Evolutionary conservation across 176 grass and related monocot species (phyloP).

Genomic region (Cymbopogon citratus): DNA sequence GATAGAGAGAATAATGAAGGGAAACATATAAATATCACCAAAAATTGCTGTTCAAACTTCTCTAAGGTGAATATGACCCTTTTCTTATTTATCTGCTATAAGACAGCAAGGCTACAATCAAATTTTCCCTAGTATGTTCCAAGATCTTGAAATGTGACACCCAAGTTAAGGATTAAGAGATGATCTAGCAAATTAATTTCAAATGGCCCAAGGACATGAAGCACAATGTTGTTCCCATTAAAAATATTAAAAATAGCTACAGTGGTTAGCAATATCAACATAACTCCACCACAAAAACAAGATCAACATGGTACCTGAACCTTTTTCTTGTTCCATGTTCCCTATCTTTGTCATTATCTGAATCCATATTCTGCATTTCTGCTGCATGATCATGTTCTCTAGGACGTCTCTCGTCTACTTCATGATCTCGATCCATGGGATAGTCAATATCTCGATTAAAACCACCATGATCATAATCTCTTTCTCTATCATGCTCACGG

Average conservation of each 20-base stretch:
- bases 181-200: neutral
- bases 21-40: neutral
- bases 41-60: neutral
- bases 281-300: slow-evolving; percentile 17
- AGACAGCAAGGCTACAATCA: neutral
- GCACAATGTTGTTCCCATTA: neutral
- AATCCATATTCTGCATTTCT: slow-evolving; percentile 47
- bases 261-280: neutral
- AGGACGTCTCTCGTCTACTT: slow-evolving; percentile 44
- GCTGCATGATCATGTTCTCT: slow-evolving; percentile 46
- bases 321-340: slow-evolving; percentile 51
- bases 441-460: slow-evolving; percentile 55
- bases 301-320: slow-evolving; percentile 37
- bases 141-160: neutral
- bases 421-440: slow-evolving; percentile 56
- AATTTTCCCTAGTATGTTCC: neutral
- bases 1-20: neutral
- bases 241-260: neutral
- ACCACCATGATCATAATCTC: slow-evolving; percentile 55
- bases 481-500: slow-evolving; percentile 60
- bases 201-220: neutral
- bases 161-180: neutral
- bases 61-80: neutral
- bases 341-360: slow-evolving; percentile 55
- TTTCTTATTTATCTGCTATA: slow-evolving; percentile 12